phyloP scores from a whole-genome alignment of 2,329 filamentous ascomycete species.

The Claviceps sp. region DNA sequence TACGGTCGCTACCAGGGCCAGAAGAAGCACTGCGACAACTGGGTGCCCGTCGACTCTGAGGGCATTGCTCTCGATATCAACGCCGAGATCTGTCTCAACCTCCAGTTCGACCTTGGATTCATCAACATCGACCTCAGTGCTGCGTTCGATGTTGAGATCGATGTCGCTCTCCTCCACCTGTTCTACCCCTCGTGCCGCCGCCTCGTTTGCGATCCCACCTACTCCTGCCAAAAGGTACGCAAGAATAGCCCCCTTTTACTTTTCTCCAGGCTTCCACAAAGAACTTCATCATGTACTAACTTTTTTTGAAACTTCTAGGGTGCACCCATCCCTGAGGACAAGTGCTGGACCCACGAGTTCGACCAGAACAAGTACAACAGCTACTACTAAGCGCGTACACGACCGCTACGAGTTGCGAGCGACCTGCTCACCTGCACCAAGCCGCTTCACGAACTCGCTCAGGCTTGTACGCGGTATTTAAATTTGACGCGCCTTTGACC shows the following conservation, averaged over 20 bases:
- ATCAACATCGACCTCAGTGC: background rate
- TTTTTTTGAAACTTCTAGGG: background rate
- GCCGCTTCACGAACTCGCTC: background rate
- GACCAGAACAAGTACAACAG: background rate
- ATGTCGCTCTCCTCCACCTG: background rate
- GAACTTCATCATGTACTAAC: background rate
- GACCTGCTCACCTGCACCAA: too few species aligned
- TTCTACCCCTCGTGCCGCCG: background rate
- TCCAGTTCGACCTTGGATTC: background rate
- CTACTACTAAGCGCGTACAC: background rate
- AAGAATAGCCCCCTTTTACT: too few species aligned
- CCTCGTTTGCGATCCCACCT: background rate
- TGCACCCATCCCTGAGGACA: background rate
- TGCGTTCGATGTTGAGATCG: background rate
- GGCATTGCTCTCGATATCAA: background rate
- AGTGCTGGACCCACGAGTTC: conserved; percentile 3
- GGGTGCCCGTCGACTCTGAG: background rate
- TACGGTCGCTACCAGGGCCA: background rate
- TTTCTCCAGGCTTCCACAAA: too few species aligned
- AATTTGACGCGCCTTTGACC: too few species aligned
- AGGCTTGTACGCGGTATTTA: too few species aligned
- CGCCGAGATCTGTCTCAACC: background rate
- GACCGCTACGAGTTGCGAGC: too few species aligned
- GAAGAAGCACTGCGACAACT: background rate
- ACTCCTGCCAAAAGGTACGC: background rate